phyloP scores from a whole-genome alignment of 2,329 filamentous ascomycete species.

The Magnaporthiopsis rhizophila region DNA sequence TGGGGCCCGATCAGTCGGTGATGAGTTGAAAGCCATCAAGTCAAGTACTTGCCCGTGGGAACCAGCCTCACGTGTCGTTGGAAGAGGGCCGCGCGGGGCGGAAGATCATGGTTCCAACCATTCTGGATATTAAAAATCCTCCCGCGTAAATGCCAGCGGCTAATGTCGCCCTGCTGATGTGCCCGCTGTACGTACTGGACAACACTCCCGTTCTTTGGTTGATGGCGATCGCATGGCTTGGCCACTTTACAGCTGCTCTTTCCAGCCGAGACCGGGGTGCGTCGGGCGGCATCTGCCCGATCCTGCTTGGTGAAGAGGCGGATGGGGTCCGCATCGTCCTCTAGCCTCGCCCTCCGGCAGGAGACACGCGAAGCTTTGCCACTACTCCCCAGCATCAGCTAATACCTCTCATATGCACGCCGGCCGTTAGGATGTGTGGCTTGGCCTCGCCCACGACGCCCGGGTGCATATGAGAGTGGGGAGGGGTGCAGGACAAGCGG shows the following conservation, averaged over 20 bases:
- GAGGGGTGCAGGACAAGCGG: background rate
- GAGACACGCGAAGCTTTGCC: too few relatives aligned
- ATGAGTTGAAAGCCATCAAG: background rate
- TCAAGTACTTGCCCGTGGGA: too few relatives aligned
- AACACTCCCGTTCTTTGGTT: background rate
- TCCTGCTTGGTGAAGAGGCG: too few relatives aligned
- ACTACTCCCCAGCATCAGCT: too few relatives aligned
- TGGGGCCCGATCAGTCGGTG: background rate
- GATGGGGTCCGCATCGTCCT: too few relatives aligned
- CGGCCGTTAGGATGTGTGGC: too few relatives aligned
- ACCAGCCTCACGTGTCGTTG: too few relatives aligned
- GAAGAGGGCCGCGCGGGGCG: too few relatives aligned
- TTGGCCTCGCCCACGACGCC: too few relatives aligned
- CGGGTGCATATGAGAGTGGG: background rate
- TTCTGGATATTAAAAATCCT: background rate
- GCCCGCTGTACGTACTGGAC: background rate
- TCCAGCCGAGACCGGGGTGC: background rate
- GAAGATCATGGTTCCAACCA: background rate
- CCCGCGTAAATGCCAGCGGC: background rate
- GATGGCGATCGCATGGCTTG: background rate
- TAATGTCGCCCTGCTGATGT: background rate
- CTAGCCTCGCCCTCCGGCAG: too few relatives aligned
- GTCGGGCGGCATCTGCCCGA: background rate
- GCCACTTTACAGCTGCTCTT: background rate
- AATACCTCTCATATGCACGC: too few relatives aligned